phyloP scores from a whole-genome alignment of 345 rosid species.

The Salix arbutifolia region DNA sequence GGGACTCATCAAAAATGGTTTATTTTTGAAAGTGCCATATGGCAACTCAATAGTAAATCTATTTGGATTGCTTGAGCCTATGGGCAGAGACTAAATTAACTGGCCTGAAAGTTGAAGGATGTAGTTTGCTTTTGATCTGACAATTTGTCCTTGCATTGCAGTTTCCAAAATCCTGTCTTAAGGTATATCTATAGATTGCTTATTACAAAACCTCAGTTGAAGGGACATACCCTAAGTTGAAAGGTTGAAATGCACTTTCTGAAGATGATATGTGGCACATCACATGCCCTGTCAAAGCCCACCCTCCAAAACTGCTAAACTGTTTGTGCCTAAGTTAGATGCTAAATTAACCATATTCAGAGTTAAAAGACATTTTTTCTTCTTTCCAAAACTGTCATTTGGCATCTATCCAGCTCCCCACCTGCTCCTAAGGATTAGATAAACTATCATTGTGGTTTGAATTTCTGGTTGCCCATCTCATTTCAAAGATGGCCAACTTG shows the following conservation, averaged over 20 bases:
- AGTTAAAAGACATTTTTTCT: not conserved
- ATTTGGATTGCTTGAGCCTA: not conserved
- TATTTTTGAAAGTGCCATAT: not conserved
- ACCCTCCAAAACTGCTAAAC: not conserved
- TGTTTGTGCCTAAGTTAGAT: not conserved
- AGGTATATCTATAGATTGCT: not conserved
- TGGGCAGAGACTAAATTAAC: not conserved
- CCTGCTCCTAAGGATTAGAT: not conserved
- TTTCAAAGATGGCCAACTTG: not conserved
- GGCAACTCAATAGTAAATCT: not conserved
- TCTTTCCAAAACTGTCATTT: not conserved
- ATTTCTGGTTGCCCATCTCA: not conserved
- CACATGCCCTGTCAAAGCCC: not conserved
- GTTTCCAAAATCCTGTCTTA: not conserved
- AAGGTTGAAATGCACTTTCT: not conserved
- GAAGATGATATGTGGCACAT: not conserved
- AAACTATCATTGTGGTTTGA: not conserved
- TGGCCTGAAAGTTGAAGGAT: not conserved
- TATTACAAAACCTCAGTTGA: not conserved
- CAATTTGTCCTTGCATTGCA: not conserved
- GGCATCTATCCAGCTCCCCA: not conserved
- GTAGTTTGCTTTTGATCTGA: not conserved
- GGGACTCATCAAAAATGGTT: no score
- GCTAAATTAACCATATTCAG: not conserved
- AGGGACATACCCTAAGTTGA: not conserved